Conservation (phyloP, 805 yeast species). For the Myxozyma kluyveri region DNA sequence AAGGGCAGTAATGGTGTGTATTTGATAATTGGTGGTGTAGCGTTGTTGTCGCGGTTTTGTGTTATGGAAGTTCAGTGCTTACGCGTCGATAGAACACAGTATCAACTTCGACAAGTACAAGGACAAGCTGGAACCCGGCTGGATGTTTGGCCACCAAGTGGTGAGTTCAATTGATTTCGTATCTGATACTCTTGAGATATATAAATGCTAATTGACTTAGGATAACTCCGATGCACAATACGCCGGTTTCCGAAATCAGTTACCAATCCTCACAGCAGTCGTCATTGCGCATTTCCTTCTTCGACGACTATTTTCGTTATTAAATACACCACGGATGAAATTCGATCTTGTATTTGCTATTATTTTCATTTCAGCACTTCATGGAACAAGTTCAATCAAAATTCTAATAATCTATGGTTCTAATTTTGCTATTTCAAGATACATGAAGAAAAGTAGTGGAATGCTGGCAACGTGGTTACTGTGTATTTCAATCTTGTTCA, state of each 20-base stretch:
- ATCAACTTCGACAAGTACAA: slow-evolving; percentile 67
- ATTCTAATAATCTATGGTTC: slow-evolving; percentile 57
- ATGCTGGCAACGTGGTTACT: slow-evolving; percentile 62
- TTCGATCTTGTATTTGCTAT: slow-evolving; percentile 76
- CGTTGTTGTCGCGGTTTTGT: neutral
- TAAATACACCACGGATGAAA: slow-evolving; percentile 43
- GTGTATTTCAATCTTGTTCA: slow-evolving; percentile 72
- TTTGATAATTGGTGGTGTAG: neutral
- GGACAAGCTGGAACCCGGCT: slow-evolving; percentile 68
- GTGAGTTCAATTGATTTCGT: slow-evolving; percentile 14
- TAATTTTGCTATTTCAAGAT: slow-evolving; percentile 51
- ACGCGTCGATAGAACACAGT: slow-evolving; percentile 48
- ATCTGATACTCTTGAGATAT: neutral
- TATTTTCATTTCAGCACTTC: slow-evolving; percentile 65
- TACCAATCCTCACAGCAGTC: slow-evolving; percentile 58
- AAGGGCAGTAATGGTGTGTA: slow-evolving; percentile 57
- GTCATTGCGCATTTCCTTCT: slow-evolving; percentile 53
- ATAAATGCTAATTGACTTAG: slow-evolving; percentile 14
- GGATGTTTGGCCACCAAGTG: slow-evolving; percentile 86
- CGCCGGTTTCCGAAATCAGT: slow-evolving; percentile 78
- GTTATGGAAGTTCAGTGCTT: neutral
- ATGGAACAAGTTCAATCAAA: slow-evolving; percentile 71
- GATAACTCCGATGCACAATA: slow-evolving; percentile 93
- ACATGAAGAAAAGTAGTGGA: slow-evolving; percentile 10
- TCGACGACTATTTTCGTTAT: slow-evolving; percentile 41